Conservation (phyloP, 2,329 filamentous ascomycete species). For the Thielaviopsis populi region DNA sequence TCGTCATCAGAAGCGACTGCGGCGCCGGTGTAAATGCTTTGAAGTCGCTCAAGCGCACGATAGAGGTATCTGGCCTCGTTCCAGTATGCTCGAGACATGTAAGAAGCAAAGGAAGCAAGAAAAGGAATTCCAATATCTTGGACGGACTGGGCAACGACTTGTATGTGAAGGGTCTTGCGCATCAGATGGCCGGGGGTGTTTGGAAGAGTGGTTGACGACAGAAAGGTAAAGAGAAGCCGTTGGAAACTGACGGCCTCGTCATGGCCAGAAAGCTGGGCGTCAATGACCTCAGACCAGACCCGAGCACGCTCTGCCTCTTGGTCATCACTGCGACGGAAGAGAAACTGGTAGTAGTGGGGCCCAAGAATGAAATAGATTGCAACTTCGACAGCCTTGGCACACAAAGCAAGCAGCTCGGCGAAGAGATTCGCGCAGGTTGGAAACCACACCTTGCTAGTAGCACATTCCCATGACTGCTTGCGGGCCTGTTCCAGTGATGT, state of each 20-base stretch:
- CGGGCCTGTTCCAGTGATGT: slow-evolving; percentile 74
- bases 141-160: slow-evolving; percentile 44
- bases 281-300: slow-evolving; percentile 83
- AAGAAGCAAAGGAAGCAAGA: slow-evolving; percentile 35
- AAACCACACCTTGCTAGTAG: slow-evolving; percentile 83
- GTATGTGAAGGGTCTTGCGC: slow-evolving; percentile 82
- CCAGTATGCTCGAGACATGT: slow-evolving; percentile 65
- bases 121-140: background rate
- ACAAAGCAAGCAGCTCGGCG: slow-evolving; percentile 67
- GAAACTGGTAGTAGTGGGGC: slow-evolving; percentile 56
- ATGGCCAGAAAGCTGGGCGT: slow-evolving; percentile 81
- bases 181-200: slow-evolving; percentile 71
- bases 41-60: slow-evolving; percentile 31
- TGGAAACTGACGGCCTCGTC: slow-evolving; percentile 82
- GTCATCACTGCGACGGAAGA: slow-evolving; percentile 69
- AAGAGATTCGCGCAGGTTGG: slow-evolving; percentile 66
- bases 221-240: slow-evolving; percentile 67
- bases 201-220: slow-evolving; percentile 76
- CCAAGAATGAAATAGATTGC: slow-evolving; percentile 66
- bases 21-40: slow-evolving; percentile 26
- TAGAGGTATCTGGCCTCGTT: slow-evolving; percentile 58
- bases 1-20: slow-evolving; percentile 41
- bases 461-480: slow-evolving; percentile 70
- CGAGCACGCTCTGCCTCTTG: slow-evolving; percentile 77
- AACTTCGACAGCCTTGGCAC: slow-evolving; percentile 68